Percentiles rank a stretch among this genome's conserved stretches.
Conservation (phyloP, 2,329 filamentous ascomycete species). For the Penicillium oxalicum region DNA sequence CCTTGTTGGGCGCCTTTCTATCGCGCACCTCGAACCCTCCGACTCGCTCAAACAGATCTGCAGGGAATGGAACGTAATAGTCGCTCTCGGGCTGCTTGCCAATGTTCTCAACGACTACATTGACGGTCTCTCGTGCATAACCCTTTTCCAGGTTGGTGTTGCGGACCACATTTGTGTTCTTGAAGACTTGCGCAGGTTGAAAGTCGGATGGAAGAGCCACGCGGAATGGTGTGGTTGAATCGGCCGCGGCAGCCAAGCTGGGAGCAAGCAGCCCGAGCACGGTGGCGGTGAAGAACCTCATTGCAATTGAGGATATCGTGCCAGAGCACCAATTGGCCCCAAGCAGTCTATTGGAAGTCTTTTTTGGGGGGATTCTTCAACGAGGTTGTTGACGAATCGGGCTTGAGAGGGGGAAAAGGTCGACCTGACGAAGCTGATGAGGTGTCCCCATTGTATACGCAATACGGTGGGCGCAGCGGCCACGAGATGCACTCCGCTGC, state of each 20-base stretch:
- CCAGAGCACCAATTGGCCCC: conserved; percentile 20
- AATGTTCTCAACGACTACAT: conserved; percentile 88
- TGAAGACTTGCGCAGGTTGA: conserved; percentile 83
- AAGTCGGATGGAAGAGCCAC: conserved; percentile 49
- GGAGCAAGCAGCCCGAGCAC: conserved; percentile 33
- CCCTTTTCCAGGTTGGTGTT: conserved; percentile 89
- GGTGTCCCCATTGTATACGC: conserved; percentile 31
- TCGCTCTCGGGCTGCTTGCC: conserved; percentile 72
- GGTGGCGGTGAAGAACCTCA: conserved; percentile 38
- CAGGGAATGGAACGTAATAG: conserved; percentile 85
- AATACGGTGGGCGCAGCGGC: conserved; percentile 33
- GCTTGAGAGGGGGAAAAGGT: conserved; percentile 8
- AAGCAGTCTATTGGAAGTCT: conserved; percentile 3
- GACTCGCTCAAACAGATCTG: conserved; percentile 66
- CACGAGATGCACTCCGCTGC: conserved; percentile 27
- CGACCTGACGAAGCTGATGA: conserved; percentile 26
- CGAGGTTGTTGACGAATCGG: not conserved
- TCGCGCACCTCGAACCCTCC: conserved; percentile 89
- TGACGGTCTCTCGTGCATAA: conserved; percentile 83
- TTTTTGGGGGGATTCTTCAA: conserved; percentile 11
- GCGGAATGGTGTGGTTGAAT: conserved; percentile 25
- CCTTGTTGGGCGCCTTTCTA: conserved; percentile 68
- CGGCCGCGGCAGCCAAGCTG: conserved; percentile 30
- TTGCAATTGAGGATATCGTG: conserved; percentile 30
- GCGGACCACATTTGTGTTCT: conserved; percentile 86